Conservation (phyloP, 768 basidiomycete genomes). For the Boletus rex-veris region DNA sequence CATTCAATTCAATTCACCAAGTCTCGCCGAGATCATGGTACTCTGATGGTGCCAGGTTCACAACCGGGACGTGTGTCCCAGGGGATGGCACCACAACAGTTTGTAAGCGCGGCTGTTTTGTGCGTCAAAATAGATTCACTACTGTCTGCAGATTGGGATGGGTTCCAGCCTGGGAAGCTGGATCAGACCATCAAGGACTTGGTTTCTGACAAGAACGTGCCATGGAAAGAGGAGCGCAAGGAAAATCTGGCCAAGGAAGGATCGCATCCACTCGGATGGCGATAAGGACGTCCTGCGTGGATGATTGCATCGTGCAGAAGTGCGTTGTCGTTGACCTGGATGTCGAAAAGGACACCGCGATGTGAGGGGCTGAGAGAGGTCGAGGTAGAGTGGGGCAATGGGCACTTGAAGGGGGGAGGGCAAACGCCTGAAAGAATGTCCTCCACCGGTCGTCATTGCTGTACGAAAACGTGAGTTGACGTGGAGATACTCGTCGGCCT, state of each 20-base stretch:
- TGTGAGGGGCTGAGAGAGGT: neutral
- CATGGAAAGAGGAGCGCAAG: too few species aligned
- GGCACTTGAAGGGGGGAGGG: neutral
- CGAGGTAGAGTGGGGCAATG: neutral
- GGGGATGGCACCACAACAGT: too few species aligned
- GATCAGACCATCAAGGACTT: too few species aligned
- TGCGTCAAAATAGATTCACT: too few species aligned
- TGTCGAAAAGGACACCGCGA: neutral
- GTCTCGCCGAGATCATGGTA: too few species aligned
- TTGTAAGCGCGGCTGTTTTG: too few species aligned
- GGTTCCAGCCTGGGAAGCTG: too few species aligned
- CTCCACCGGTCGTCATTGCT: neutral
- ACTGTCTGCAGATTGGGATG: too few species aligned
- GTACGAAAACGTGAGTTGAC: neutral
- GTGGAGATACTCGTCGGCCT: neutral
- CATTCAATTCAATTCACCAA: too few species aligned
- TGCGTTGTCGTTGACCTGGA: neutral
- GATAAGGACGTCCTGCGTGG: neutral
- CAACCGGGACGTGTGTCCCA: too few species aligned
- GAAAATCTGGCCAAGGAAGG: constrained; percentile 11
- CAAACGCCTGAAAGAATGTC: neutral
- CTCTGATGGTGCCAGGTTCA: too few species aligned
- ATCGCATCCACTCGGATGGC: neutral
- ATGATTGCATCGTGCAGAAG: neutral
- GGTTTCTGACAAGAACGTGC: too few species aligned